Evolutionary conservation across 176 grass and related monocot genomes (phyloP).

Genomic region (Poa pratensis): DNA sequence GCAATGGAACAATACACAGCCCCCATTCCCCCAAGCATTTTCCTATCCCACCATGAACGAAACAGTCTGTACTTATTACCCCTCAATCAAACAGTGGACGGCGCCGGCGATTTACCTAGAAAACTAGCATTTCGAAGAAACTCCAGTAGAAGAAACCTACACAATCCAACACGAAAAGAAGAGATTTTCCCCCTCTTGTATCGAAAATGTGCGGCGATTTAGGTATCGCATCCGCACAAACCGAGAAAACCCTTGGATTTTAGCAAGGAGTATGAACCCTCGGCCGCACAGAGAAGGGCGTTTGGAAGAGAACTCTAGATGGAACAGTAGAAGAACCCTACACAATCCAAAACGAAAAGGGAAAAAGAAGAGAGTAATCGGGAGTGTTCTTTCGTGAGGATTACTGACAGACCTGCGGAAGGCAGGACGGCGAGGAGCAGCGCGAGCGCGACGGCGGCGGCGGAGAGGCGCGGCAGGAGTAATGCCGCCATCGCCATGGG

Average conservation of each 20-base stretch:
- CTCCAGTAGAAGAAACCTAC: not conserved
- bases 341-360: not conserved
- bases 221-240: too few relatives aligned
- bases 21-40: not conserved
- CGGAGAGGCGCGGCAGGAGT: not conserved
- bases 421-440: not conserved
- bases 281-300: not conserved
- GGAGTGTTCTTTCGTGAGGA: not conserved
- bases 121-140: not conserved
- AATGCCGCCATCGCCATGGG: constrained; percentile 46
- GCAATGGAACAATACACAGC: not conserved
- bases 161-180: not conserved
- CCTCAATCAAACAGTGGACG: not conserved
- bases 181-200: too few relatives aligned
- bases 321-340: not conserved
- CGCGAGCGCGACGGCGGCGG: constrained; percentile 12
- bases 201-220: not conserved
- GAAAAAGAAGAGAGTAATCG: not conserved
- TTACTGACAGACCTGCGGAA: constrained; percentile 6
- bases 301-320: not conserved
- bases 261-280: too few relatives aligned
- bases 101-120: not conserved
- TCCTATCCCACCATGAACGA: not conserved
- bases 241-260: too few relatives aligned
- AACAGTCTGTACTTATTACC: not conserved